These are phyloP conservation scores for Entonaema liquescens DNA, from an alignment of 495 filamentous ascomycete species.

Conservation along the genomic window DNA sequence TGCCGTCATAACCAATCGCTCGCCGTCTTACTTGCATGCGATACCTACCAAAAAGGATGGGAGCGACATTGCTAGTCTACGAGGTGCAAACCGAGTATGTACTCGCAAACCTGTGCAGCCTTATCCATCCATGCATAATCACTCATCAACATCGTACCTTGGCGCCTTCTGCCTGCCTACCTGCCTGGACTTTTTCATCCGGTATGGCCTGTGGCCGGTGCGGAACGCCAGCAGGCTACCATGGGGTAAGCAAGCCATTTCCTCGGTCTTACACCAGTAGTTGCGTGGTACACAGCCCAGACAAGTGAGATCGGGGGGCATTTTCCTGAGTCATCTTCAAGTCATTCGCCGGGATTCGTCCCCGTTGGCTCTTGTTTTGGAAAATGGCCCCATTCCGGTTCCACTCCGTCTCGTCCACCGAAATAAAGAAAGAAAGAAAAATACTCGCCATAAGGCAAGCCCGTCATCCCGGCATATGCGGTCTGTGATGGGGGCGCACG, in stretches of 20 bases:
- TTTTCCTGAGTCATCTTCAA: conserved; percentile 8
- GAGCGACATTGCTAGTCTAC: not conserved
- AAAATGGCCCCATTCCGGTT: not conserved
- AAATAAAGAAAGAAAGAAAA: not conserved
- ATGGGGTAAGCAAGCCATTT: not conserved
- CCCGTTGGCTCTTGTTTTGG: not conserved
- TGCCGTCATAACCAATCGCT: not conserved
- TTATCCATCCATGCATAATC: not conserved
- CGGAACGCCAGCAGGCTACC: not conserved
- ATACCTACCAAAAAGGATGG: not conserved
- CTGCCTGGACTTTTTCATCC: not conserved
- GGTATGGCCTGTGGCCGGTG: not conserved
- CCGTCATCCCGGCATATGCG: conserved; percentile 18
- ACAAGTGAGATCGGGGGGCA: not conserved
- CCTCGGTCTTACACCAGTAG: not conserved
- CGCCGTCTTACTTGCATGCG: not conserved
- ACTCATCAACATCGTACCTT: not conserved
- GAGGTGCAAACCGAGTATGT: not conserved
- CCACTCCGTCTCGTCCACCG: not conserved
- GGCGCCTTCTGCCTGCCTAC: not conserved
- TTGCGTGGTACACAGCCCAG: not conserved
- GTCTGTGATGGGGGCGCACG: not conserved
- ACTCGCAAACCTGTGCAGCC: not conserved
- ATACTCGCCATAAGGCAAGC: not conserved
- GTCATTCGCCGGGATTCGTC: not conserved